phyloP scores from a whole-genome alignment of 2,329 filamentous ascomycete genomes.

The Fusarium marasasianum region DNA sequence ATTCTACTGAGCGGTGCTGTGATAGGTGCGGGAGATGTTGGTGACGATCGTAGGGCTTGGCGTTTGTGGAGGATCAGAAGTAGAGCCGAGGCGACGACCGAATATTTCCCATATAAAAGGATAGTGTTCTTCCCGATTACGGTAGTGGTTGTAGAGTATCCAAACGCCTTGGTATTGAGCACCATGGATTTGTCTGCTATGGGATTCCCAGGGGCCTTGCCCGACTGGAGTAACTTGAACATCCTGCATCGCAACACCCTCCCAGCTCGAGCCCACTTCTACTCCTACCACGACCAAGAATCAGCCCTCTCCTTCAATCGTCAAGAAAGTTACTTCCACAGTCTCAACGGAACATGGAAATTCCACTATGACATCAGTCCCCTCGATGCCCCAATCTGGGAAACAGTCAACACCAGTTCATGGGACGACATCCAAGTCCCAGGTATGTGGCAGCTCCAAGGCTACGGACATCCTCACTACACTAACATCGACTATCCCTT shows the following conservation, averaged over 20 bases:
- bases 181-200: not conserved
- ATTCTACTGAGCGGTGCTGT: not conserved
- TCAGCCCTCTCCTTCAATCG: constrained; percentile 3
- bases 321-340: not conserved
- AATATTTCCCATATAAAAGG: too few species aligned
- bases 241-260: constrained; percentile 8
- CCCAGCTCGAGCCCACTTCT: constrained; percentile 23
- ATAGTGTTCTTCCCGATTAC: too few species aligned
- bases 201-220: constrained; percentile 10
- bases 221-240: constrained; percentile 10
- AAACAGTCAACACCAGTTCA: not conserved
- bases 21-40: constrained; percentile 19
- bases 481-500: constrained; percentile 76
- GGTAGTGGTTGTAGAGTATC: too few species aligned
- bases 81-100: not conserved
- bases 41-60: constrained; percentile 21
- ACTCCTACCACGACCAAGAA: constrained; percentile 7
- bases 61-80: not conserved
- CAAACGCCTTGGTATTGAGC: too few species aligned
- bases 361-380: constrained; percentile 23
- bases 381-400: constrained; percentile 1
- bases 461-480: constrained; percentile 73
- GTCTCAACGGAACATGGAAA: constrained; percentile 23
- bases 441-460: constrained; percentile 76
- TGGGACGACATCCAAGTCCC: constrained; percentile 65